Percentiles rank a stretch among this genome's conserved stretches.
phyloP scores from a whole-genome alignment of 495 filamentous ascomycete genomes.

The Xylaria longipes region DNA sequence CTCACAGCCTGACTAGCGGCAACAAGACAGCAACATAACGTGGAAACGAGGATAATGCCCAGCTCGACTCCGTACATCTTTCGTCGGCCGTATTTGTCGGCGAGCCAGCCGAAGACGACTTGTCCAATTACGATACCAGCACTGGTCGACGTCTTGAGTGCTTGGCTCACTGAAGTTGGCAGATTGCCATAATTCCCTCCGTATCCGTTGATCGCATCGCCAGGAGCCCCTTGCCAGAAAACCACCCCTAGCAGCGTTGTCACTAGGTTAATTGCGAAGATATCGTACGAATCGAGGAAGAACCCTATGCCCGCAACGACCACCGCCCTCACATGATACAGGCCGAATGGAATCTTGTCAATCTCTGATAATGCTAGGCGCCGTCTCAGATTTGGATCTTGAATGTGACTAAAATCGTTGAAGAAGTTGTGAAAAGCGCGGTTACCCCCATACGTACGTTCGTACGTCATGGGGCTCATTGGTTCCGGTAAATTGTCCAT shows the following conservation, averaged over 20 bases:
- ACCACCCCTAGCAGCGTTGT: constrained; percentile 75
- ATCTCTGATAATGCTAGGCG: constrained; percentile 75
- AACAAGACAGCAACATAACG: constrained; percentile 66
- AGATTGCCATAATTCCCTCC: constrained; percentile 56
- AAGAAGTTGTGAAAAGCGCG: constrained; percentile 67
- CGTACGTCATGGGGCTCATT: constrained; percentile 41
- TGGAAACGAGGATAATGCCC: constrained; percentile 73
- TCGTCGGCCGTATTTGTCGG: constrained; percentile 73
- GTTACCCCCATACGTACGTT: constrained; percentile 56
- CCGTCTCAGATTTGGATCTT: constrained; percentile 73
- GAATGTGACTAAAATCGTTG: constrained; percentile 64
- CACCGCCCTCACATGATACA: constrained; percentile 75
- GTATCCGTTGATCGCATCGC: constrained; percentile 40
- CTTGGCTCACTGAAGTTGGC: constrained; percentile 65
- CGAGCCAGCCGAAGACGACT: constrained; percentile 71
- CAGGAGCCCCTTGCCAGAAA: constrained; percentile 63
- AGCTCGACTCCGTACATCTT: constrained; percentile 81
- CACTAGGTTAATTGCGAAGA: constrained; percentile 80
- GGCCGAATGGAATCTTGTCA: constrained; percentile 77
- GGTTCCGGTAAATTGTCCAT: constrained; percentile 38
- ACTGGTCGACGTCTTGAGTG: constrained; percentile 77
- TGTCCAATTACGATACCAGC: constrained; percentile 78
- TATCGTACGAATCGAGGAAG: constrained; percentile 80
- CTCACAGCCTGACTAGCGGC: constrained; percentile 63
- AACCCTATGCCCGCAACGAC: constrained; percentile 78